These are phyloP conservation scores for Brassica rapa DNA, from an alignment of 345 rosid species.

Conservation along the genomic window DNA sequence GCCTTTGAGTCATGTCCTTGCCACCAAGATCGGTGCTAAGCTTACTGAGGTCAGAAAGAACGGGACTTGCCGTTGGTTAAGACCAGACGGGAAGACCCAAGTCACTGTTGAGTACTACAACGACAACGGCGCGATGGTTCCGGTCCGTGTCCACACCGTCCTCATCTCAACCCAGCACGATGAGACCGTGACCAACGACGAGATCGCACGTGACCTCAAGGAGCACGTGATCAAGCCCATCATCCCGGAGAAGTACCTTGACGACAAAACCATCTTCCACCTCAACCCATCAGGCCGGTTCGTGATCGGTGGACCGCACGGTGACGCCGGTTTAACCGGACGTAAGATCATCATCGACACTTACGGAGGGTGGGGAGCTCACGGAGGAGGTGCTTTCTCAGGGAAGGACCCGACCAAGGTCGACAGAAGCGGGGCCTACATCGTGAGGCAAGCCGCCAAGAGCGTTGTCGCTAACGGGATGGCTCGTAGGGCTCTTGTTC, in stretches of 20 bases:
- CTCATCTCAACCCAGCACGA: slow-evolving; percentile 46
- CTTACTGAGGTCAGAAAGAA: slow-evolving; percentile 45
- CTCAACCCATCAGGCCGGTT: slow-evolving; percentile 48
- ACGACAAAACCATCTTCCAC: slow-evolving; percentile 47
- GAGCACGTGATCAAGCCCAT: slow-evolving; percentile 43
- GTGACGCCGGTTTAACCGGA: slow-evolving; percentile 47
- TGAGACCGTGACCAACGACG: slow-evolving; percentile 48
- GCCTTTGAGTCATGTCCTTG: slow-evolving; percentile 45
- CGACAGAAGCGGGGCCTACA: slow-evolving; percentile 46
- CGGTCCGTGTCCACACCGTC: slow-evolving; percentile 46
- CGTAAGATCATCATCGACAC: slow-evolving; percentile 48
- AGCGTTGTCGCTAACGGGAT: slow-evolving; percentile 43
- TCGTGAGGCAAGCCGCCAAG: slow-evolving; percentile 45
- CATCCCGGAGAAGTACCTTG: slow-evolving; percentile 45
- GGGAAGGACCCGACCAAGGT: slow-evolving; percentile 46
- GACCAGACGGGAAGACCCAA: slow-evolving; percentile 47
- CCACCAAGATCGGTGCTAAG: slow-evolving; percentile 45
- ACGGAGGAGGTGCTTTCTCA: slow-evolving; percentile 47
- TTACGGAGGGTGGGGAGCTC: slow-evolving; percentile 47
- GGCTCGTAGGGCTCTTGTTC: slow-evolving; percentile 47
- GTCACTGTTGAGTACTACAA: slow-evolving; percentile 47
- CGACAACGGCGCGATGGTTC: slow-evolving; percentile 45
- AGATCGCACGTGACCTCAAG: slow-evolving; percentile 47
- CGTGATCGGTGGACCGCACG: slow-evolving; percentile 47
- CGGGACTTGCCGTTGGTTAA: slow-evolving; percentile 45